Base-by-base conservation (phyloP, 1,284 basidiomycete genomes). In the Cystobasidium slooffiae region DNA sequence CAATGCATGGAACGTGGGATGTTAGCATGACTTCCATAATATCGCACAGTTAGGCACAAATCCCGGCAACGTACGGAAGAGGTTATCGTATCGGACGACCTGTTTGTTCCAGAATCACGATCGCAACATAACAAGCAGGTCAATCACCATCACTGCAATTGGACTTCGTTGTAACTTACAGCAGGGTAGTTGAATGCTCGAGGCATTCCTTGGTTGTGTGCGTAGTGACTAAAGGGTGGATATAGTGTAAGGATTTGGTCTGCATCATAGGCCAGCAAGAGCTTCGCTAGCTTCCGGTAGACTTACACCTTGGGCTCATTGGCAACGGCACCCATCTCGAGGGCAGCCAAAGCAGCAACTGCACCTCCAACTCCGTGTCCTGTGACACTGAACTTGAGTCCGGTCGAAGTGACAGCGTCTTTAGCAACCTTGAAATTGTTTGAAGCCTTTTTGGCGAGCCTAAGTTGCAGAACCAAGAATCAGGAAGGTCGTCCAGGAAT, bases 181-280 rank as follows among this genome's bases (percentile, higher is more conserved):
- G 78, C 76, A 37, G 76, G 55, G 16, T 76, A 62, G 74, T 79
- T 80, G 59, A 80, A 76, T n/a, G 77, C 77, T 37, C 78, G 72
- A 1, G 77, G 65, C 41, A 75, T 70, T 51, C 76, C 76, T 62
- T 77, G 75, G 6, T 65, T 68, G 62, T 77, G 77, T 9, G 66
- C 64, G 76, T 77, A 80, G 72, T 77, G 75, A 3, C 41, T 51
- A 63, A 20, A 10, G 44, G 6, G n/a, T 51, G 43, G 47, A 47
- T n/a, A n/a, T n/a, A n/a, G n/a, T n/a, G n/a, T n/a, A n/a, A n/a
- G n/a, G n/a, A 31, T 6, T 44, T 12, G 43, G 43, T 12, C 3
- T n/a, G 9, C 10, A 10, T 24, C 22, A 18, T 8, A 7, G 8
- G 24, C 5, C 3, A 22, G 6, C 61, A 12, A 22, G 3, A 4